Evolutionary conservation across 208 protist genomes (phyloP).

Genomic region (Wallacemonas collosoma): DNA sequence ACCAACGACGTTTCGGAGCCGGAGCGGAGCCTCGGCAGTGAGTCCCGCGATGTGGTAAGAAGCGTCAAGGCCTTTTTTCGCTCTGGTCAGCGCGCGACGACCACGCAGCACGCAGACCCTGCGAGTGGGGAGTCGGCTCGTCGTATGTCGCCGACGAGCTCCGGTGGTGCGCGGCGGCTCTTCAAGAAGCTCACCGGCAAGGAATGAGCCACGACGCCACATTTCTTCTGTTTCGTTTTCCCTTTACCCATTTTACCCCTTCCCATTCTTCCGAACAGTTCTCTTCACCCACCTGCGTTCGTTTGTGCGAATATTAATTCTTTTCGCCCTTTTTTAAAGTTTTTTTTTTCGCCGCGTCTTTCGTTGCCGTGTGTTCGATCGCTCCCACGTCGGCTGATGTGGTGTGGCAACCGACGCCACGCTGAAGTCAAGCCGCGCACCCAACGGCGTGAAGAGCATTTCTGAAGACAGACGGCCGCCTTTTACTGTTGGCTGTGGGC

Average conservation of each 20-base stretch:
- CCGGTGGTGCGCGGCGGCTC: constrained; percentile 10
- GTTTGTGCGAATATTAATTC: not conserved
- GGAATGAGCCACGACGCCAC: not conserved
- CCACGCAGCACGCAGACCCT: not conserved
- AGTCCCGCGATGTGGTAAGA: constrained; percentile 4
- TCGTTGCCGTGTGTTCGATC: not conserved
- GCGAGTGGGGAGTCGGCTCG: not conserved
- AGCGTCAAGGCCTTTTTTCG: constrained; percentile 13
- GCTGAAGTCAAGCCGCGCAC: too few species aligned
- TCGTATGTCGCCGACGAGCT: not conserved
- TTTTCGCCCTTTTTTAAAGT: not conserved
- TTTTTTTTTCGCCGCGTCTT: not conserved
- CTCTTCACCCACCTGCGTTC: not conserved
- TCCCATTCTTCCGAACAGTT: not conserved
- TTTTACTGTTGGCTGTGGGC: too few species aligned
- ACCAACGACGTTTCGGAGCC: not conserved
- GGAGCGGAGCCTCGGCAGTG: not conserved
- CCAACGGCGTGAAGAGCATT: too few species aligned
- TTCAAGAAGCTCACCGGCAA: constrained; percentile 12
- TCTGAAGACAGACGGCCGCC: too few species aligned
- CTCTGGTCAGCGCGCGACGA: not conserved
- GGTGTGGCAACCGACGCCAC: too few species aligned
- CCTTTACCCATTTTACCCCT: not conserved
- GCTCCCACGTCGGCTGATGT: too few species aligned
- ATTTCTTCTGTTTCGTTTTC: constrained; percentile 9